phyloP scores from a whole-genome alignment of 768 basidiomycete genomes.

The Leccinum incarnatum region DNA sequence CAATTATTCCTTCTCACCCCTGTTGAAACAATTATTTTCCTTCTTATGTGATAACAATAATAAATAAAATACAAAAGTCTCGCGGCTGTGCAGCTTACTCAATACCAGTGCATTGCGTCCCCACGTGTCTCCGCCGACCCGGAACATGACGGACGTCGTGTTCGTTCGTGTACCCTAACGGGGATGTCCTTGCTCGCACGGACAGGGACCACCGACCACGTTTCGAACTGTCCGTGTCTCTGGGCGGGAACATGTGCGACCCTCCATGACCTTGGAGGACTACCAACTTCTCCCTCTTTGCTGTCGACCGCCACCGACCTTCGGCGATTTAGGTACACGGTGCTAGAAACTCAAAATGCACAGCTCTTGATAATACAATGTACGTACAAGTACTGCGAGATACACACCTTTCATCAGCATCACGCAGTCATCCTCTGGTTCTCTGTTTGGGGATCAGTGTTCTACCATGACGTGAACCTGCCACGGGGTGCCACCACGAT shows the following conservation, averaged over 20 bases:
- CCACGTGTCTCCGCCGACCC: neutral
- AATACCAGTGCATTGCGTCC: neutral
- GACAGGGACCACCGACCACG: neutral
- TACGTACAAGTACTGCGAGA: neutral
- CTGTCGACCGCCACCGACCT: neutral
- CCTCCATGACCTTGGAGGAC: neutral
- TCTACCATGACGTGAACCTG: neutral
- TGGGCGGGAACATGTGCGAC: neutral
- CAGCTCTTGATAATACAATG: neutral
- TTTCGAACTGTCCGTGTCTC: neutral
- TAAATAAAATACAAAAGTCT: neutral
- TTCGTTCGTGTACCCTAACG: neutral
- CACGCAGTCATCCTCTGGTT: neutral
- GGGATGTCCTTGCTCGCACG: neutral
- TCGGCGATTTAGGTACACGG: neutral
- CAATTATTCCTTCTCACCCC: neutral
- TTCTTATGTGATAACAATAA: neutral
- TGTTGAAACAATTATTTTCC: neutral
- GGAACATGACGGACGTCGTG: neutral
- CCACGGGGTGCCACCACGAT: neutral
- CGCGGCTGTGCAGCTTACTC: neutral
- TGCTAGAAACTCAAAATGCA: neutral
- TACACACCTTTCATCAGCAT: neutral
- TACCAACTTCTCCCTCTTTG: neutral
- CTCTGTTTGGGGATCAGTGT: neutral